A percentile compares a stretch with the other conserved stretches of the same genome.
Conservation (phyloP, 441 rosid species). For the Adansonia madagascariensis region DNA sequence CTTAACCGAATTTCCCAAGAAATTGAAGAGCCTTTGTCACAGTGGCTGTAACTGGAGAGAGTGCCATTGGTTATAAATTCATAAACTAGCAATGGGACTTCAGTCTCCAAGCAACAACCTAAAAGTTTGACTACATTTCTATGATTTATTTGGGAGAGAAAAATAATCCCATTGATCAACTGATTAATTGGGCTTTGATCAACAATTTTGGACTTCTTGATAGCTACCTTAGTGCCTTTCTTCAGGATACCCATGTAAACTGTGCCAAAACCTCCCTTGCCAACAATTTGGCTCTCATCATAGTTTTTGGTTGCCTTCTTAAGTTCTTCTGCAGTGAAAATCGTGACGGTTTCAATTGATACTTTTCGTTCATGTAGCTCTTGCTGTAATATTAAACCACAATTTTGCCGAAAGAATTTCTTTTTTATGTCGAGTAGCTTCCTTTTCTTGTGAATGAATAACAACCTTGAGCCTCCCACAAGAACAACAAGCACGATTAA, state of each 20-base stretch:
- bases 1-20: constrained; percentile 37
- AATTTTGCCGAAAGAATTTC: neutral
- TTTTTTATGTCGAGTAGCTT: neutral
- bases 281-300: neutral
- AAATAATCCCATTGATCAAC: neutral
- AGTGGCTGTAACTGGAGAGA: neutral
- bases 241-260: neutral
- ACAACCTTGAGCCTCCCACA: neutral
- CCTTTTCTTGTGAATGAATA: neutral
- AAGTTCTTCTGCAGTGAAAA: neutral
- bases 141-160: constrained; percentile 4
- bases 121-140: constrained; percentile 9
- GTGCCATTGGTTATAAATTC: neutral
- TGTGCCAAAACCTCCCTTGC: neutral
- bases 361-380: neutral
- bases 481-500: neutral
- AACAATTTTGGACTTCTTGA: neutral
- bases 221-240: neutral
- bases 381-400: neutral
- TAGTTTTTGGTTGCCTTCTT: neutral
- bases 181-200: neutral
- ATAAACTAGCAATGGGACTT: neutral
- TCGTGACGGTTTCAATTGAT: neutral
- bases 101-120: neutral
- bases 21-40: neutral